Percentiles rank a stretch among this genome's conserved stretches.
Conservation (phyloP, 768 basidiomycete species). For the Neoboletus magnificus region DNA sequence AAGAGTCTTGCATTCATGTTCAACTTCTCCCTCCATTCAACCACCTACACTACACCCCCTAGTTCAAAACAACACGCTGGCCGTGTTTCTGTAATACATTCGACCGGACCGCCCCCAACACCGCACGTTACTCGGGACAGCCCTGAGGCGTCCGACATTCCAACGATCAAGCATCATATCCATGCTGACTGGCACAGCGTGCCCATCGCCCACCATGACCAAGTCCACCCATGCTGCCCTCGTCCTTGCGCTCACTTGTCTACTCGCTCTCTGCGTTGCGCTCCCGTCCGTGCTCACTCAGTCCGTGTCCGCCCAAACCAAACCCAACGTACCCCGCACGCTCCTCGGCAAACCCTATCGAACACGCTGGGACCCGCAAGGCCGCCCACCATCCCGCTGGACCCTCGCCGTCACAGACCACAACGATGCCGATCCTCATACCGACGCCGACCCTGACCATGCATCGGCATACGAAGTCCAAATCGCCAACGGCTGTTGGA, state of each 20-base stretch:
- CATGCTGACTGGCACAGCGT: background rate
- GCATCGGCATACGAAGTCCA: background rate
- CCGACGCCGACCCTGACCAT: background rate
- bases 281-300: conserved; percentile 3
- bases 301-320: background rate
- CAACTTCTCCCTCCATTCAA: background rate
- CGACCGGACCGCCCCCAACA: background rate
- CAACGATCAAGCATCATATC: background rate
- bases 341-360: conserved; percentile 13
- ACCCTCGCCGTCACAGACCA: background rate
- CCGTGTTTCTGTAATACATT: background rate
- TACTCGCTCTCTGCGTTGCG: conserved; percentile 6
- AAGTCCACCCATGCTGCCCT: background rate
- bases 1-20: background rate
- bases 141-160: background rate
- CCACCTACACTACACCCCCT: background rate
- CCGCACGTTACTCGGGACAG: background rate
- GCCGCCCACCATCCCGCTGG: background rate
- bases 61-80: conserved; percentile 12
- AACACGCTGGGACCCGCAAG: background rate
- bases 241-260: conserved; percentile 7
- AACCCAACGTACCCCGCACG: conserved; percentile 7
- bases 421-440: background rate
- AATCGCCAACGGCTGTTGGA: background rate
- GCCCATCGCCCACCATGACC: background rate